A percentile compares a stretch with the other conserved stretches of the same genome.
Conservation (phyloP, 1,284 basidiomycete genomes). For the Nidula niveotomentosa region DNA sequence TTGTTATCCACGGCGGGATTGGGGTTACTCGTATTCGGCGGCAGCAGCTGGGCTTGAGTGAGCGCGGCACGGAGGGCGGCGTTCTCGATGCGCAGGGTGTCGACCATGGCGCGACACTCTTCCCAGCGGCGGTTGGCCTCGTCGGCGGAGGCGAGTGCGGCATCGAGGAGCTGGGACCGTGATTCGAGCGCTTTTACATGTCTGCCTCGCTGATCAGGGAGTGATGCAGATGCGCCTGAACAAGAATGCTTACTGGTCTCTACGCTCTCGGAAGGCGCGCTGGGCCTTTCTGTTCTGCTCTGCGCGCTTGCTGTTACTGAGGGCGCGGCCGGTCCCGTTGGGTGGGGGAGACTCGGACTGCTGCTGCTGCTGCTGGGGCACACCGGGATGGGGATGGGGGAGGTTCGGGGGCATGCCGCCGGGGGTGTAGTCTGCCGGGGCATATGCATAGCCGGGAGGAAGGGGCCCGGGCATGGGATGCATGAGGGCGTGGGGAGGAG, state of each 20-base stretch:
- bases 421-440: constrained; percentile 44
- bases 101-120: constrained; percentile 78
- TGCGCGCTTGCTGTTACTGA: constrained; percentile 79
- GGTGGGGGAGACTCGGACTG: constrained; percentile 28
- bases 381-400: constrained; percentile 18
- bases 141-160: constrained; percentile 79
- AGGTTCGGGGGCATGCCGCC: constrained; percentile 45
- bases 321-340: constrained; percentile 40
- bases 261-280: constrained; percentile 78
- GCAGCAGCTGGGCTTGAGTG: constrained; percentile 37
- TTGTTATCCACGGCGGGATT: constrained; percentile 6
- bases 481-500: constrained; percentile 50
- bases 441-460: constrained; percentile 44
- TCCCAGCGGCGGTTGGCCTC: constrained; percentile 86
- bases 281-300: constrained; percentile 88
- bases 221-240: constrained; percentile 1
- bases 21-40: constrained; percentile 14
- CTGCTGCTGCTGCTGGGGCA: constrained; percentile 30
- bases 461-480: constrained; percentile 29
- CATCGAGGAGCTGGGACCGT: constrained; percentile 77
- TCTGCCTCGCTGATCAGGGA: constrained; percentile 31
- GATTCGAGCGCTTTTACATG: constrained; percentile 84
- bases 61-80: constrained; percentile 55
- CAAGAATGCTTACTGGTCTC: constrained; percentile 70
- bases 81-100: constrained; percentile 80